Percentiles rank a stretch among this genome's conserved stretches.
Conservation (phyloP, 164 flowering plant species). For the Vitis rupestris region DNA sequence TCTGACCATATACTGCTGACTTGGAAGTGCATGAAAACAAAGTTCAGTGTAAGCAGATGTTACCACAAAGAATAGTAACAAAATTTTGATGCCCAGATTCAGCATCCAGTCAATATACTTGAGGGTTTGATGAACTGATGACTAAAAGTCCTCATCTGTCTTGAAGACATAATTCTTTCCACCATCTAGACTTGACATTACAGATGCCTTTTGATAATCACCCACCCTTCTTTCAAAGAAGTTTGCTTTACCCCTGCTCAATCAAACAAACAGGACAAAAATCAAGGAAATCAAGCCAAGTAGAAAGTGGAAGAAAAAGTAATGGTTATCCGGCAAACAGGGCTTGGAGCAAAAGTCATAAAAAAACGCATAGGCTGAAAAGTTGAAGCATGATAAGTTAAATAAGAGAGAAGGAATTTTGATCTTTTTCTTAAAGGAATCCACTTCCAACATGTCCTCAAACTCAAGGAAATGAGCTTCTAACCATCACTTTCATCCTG, state of each 20-base stretch:
- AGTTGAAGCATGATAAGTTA: no score
- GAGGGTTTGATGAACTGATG: not conserved
- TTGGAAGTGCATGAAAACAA: not conserved
- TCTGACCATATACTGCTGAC: not conserved
- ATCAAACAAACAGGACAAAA: constrained; percentile 4
- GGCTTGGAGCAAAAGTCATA: no score
- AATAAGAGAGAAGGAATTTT: no score
- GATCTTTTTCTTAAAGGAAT: not conserved
- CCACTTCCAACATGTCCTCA: not conserved
- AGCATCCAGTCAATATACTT: constrained; percentile 6
- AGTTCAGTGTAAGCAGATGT: not conserved
- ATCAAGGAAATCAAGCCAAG: not conserved
- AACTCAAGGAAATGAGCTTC: no score
- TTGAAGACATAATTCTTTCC: constrained; percentile 56
- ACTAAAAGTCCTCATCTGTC: constrained; percentile 75
- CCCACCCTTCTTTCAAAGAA: constrained; percentile 92
- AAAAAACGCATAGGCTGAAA: no score
- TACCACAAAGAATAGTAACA: constrained; percentile 11
- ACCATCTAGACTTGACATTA: constrained; percentile 65
- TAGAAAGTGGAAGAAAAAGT: not conserved
- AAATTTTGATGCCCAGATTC: constrained; percentile 18
- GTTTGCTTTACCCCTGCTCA: constrained; percentile 79
- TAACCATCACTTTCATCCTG: no score
- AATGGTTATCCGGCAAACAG: no score
- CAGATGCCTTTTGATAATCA: constrained; percentile 91